Evolutionary conservation across 345 rosid genomes (phyloP), one percentile per base, ranked within the genome.

Genomic region (Aquilaria malaccensis): DNA sequence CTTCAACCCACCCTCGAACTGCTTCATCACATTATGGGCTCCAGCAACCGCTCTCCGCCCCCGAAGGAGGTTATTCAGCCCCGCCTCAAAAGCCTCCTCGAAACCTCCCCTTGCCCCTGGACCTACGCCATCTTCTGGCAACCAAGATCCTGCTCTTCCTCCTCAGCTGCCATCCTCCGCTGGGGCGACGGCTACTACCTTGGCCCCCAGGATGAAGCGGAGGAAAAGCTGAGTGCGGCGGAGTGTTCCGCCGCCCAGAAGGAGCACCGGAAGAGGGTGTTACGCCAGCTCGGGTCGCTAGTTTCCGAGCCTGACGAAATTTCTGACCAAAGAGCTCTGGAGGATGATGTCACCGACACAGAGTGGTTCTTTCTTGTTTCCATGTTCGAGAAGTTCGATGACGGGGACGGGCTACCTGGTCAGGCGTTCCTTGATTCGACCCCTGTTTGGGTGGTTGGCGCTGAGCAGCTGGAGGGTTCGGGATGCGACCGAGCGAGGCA

Each of bases 71-170:
- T 22, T 22, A 22, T 37, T 7, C 43, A 37, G 43, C 43, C 3
- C 59, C 76, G 94, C n/a, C 98, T 93, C 54, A 97, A 82, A 67
- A 69, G 84, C 56, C 68, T 93, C 30, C 85, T 87, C 54, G 97
- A 93, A 32, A 84, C 86, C 41, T 80, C 94, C 3, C 74, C 69
- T 4, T 84, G 81, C 56, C 61, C 62, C 80, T 93, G 97, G 98
- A 84, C 96, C 45, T 89, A 93, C 80, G 98, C 98, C 9, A 88
- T 93, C 47, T 93, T 87, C 74, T 93, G 98, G 98, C 98, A 89
- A 71, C 73, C 82, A 37, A 37, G 43, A 32, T 91, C 96, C 2
- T 82, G 72, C 48, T 96, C 86, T 55, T 88, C 73, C 73, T 66
- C 89, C 45, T 82, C 82, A 63, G 58, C 78, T 0, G 54, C 89